phyloP scores from a whole-genome alignment of 495 filamentous ascomycete species.

The Aspergillus asperescens region DNA sequence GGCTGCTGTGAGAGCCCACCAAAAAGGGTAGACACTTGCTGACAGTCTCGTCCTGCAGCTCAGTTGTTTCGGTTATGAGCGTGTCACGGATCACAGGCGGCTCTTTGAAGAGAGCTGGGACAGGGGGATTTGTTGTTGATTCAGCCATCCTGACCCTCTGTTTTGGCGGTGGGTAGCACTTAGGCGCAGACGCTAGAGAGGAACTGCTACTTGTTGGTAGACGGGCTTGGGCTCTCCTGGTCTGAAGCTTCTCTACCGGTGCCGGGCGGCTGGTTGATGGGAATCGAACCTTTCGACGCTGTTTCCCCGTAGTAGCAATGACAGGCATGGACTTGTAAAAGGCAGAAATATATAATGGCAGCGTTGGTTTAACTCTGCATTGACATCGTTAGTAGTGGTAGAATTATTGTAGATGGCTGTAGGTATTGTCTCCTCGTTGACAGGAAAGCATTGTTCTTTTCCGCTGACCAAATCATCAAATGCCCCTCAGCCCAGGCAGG shows the following conservation, averaged over 20 bases:
- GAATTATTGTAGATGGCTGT: slow-evolving; percentile 1
- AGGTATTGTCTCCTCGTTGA: neutral
- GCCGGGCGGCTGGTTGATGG: slow-evolving; percentile 17
- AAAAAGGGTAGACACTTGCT: slow-evolving; percentile 67
- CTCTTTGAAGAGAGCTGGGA: slow-evolving; percentile 61
- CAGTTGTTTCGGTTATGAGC: slow-evolving; percentile 62
- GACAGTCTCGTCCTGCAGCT: slow-evolving; percentile 61
- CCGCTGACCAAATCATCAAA: neutral
- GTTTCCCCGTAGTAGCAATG: slow-evolving; percentile 29
- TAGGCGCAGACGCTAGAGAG: slow-evolving; percentile 12
- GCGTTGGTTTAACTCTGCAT: slow-evolving; percentile 1
- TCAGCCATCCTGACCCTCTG: slow-evolving; percentile 13
- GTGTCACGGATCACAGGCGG: slow-evolving; percentile 60
- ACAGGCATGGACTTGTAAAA: slow-evolving; percentile 29
- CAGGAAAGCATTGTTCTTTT: slow-evolving; percentile 19
- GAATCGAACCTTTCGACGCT: slow-evolving; percentile 42
- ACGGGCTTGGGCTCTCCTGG: slow-evolving; percentile 8
- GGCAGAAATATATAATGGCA: slow-evolving; percentile 3
- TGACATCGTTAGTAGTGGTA: neutral
- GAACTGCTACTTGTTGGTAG: neutral
- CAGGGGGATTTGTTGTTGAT: slow-evolving; percentile 34
- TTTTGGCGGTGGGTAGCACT: slow-evolving; percentile 12
- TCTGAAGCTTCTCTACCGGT: slow-evolving; percentile 11
- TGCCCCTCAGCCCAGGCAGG: slow-evolving; percentile 10
- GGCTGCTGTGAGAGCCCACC: slow-evolving; percentile 30